These are phyloP conservation scores for Mycena sp. DNA, from an alignment of 1,284 basidiomycete species.

Conservation along the genomic window DNA sequence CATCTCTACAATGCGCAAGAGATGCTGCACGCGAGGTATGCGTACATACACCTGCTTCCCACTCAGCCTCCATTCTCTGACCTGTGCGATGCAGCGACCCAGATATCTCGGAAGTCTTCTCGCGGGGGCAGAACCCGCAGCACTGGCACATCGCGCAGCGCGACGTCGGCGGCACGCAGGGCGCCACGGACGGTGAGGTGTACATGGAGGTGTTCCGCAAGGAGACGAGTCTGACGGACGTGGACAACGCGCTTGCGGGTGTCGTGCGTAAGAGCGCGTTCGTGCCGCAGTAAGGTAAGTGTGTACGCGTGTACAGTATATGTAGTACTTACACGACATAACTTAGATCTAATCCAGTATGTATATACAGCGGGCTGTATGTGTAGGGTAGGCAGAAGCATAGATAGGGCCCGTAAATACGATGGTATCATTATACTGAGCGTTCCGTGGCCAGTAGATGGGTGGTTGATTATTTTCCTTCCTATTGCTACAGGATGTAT, in stretches of 20 bases:
- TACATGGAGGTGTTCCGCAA: conserved; percentile 80
- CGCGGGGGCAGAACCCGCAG: conserved; percentile 78
- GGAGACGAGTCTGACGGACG: conserved; percentile 78
- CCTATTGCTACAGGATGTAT: too few relatives aligned
- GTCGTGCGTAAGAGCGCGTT: conserved; percentile 49
- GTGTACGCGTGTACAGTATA: too few relatives aligned
- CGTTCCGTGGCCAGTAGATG: too few relatives aligned
- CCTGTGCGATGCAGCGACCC: conserved; percentile 48
- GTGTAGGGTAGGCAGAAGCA: too few relatives aligned
- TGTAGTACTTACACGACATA: too few relatives aligned
- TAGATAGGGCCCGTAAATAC: too few relatives aligned
- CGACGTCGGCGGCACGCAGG: conserved; percentile 44
- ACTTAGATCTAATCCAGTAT: too few relatives aligned
- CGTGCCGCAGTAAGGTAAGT: too few relatives aligned
- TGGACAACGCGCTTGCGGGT: conserved; percentile 74
- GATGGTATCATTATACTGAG: too few relatives aligned
- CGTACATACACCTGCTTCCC: conserved; percentile 5
- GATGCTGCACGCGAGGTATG: conserved; percentile 57
- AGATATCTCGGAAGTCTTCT: conserved; percentile 75
- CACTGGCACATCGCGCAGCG: conserved; percentile 77
- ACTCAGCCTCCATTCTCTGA: neutral
- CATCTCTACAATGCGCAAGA: conserved; percentile 68
- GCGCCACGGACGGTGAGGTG: conserved; percentile 52
- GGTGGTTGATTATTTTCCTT: too few relatives aligned
- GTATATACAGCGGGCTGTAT: too few relatives aligned